Base-by-base conservation (phyloP, 768 basidiomycete species). In the Mycena belliarum region DNA sequence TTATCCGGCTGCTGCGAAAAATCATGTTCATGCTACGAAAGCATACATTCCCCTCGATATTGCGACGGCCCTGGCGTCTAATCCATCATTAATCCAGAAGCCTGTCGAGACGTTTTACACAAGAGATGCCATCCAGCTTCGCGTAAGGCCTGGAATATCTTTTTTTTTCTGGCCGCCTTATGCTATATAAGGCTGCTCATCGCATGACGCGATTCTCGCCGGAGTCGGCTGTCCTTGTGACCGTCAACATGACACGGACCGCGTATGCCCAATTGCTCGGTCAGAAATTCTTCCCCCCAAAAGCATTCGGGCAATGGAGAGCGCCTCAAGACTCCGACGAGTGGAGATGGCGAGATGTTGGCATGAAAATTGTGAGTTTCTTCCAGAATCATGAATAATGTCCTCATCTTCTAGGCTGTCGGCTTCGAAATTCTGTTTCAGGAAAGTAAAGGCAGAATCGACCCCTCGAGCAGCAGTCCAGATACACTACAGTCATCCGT, bases 351-450 rank as follows among this genome's bases (percentile, higher is more conserved):
- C 79, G 83, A 55, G 91, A 94, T 72, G 70, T 92, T 26, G 96
- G 96, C 9, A 90, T 98, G 87, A 98, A 98, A 77, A 86, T 98
- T 50, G 94, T 91, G 59, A 47, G 83, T 66, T 46, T 45, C 26
- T 23, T 41, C 16, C 18, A 11, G 11, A 23, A 4, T 20, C 24
- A 35, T 4, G 16, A 35, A 14, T 38, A 28, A 2, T 23, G 14
- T 25, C 8, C 41, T 41, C 8, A 26, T 38, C 20, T 48, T 43
- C 9, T 66, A 95, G 89, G 87, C 94, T 2, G 93, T 93, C 61
- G 97, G 97, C 1, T 98, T 98, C 60, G 97, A 99, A 75, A 99
- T 98, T 81, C 80, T 97, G 38, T 98, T 91, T 69, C 87, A 91
- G 69, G 94, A 94, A 68, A 88, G 83, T 57, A 88, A 89, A 71